Base-by-base conservation (phyloP, 495 filamentous ascomycete genomes). In the Thozetella sp. region DNA sequence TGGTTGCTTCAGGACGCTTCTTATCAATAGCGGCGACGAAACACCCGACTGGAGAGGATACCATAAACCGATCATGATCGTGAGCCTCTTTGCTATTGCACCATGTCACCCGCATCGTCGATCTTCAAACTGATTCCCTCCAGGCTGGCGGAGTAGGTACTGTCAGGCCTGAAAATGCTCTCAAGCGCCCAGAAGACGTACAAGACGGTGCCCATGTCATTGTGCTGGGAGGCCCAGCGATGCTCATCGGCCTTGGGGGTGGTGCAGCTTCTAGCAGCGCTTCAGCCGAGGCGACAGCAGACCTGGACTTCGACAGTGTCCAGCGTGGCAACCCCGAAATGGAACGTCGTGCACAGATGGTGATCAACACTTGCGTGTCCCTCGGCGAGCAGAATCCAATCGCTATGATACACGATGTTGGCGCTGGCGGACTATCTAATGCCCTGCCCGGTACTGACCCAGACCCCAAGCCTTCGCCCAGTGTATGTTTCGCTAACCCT, bases 51-150 rank as follows among this genome's bases (percentile, higher is more conserved):
- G 91, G 52, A 81, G 96, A 64, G 95, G 95, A 17, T 99, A 96
- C 66, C 94, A 97, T 79, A 99, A 99, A 76, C 95, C 95, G 6
- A 97, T 99, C 72, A 97, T 99, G 93, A 89, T 99, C 78, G 95
- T 48, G 20, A 48, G 12, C 20, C 20, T n/a, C 43, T 9, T 17
- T n/a, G n/a, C n/a, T n/a, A n/a, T n/a, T n/a, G n/a, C n/a, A n/a
- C n/a, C n/a, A n/a, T n/a, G n/a, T n/a, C n/a, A n/a, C n/a, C n/a
- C n/a, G n/a, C n/a, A n/a, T n/a, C n/a, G n/a, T n/a, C n/a, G n/a
- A n/a, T n/a, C n/a, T n/a, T n/a, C n/a, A n/a, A n/a, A n/a, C n/a
- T n/a, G n/a, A n/a, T n/a, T n/a, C n/a, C n/a, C n/a, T n/a, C n/a
- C 43, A 48, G 43, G 43, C 96, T 57, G 96, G 95, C 60, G 95